Base-by-base conservation (phyloP, 208 protist genomes). In the Leishmania lainsoni region DNA sequence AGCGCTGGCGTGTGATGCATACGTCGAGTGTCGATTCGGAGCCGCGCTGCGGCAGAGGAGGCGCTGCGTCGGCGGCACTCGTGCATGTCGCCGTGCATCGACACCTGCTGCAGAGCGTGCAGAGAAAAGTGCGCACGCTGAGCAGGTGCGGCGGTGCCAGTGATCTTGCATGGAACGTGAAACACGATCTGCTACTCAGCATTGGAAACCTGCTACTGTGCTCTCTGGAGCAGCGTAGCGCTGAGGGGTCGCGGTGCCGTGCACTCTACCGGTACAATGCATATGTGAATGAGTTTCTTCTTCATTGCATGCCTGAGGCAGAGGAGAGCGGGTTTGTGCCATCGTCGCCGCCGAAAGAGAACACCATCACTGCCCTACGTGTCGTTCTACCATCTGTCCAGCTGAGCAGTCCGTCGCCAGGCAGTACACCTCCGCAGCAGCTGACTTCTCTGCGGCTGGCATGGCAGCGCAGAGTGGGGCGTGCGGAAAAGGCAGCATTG, bases 401-500 rank as follows among this genome's bases (percentile, higher is more conserved):
- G 51, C 3, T 83, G 8, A 78, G 0, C 2, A 63, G 56, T 3
- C 48, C n/a, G 9, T 73, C 63, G 0, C 79, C 79, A 10, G 32
- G n/a, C 29, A 16, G 20, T 1, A n/a, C n/a, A 17, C 73, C 73
- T 39, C 72, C 79, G 35, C 73, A 78, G 59, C 71, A 83, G 51
- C 0, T 78, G 9, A 0, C 22, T 5, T 9, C 79, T 3, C 35
- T 83, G 8, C 79, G 65, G 3, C 39, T 49, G 1, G 42, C 63
- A 45, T 83, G 79, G 79, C 6, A 68, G 84, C 83, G 80, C 75
- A 96, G 83, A 84, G 87, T 63, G 91, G 90, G 88, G 81, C 81
- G 66, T 90, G 90, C 83, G 14, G 70, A 77, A 35, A 56, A 45
- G 45, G 63, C 17, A 22, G 51, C 20, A 17, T n/a, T 83, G 9